Evolutionary conservation across 1,284 basidiomycete species (phyloP).

Genomic region (Ceratobasidium sp.): DNA sequence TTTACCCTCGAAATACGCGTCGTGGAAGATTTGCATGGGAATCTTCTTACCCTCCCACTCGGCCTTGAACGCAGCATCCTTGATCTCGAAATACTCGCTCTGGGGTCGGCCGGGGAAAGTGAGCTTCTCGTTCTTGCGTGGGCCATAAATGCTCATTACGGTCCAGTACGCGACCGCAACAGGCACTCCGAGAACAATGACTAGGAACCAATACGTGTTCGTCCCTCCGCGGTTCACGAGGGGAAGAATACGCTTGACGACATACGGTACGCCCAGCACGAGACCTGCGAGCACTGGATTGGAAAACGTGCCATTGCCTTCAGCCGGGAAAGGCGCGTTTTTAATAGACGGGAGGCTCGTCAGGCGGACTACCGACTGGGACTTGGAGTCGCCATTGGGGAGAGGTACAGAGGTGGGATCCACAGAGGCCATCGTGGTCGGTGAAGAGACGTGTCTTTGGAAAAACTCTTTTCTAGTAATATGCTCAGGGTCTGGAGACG

Average conservation of each 20-base stretch:
- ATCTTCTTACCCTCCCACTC: slow-evolving; percentile 88
- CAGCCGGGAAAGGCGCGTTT: slow-evolving; percentile 86
- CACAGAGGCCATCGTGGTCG: slow-evolving; percentile 16
- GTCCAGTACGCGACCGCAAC: slow-evolving; percentile 90
- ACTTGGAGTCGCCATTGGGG: slow-evolving; percentile 4
- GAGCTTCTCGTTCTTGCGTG: slow-evolving; percentile 87
- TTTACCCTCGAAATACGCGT: slow-evolving; percentile 97
- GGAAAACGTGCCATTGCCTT: slow-evolving; percentile 85
- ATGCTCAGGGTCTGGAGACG: slow-evolving; percentile 15
- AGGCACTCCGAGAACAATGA: slow-evolving; percentile 77
- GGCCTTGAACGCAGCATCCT: slow-evolving; percentile 79
- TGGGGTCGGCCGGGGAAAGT: slow-evolving; percentile 84
- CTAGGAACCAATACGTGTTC: slow-evolving; percentile 84
- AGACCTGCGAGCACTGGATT: slow-evolving; percentile 81
- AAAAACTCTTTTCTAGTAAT: slow-evolving; percentile 12
- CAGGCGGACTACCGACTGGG: slow-evolving; percentile 32
- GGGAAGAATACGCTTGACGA: slow-evolving; percentile 80
- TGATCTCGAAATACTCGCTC: slow-evolving; percentile 90
- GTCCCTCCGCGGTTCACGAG: slow-evolving; percentile 77
- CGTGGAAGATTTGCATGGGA: slow-evolving; percentile 97
- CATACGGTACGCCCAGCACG: slow-evolving; percentile 78
- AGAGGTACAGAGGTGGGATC: slow-evolving; percentile 30
- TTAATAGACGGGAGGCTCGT: slow-evolving; percentile 64
- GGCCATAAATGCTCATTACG: slow-evolving; percentile 81
- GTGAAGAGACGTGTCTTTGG: background rate